Conservation (phyloP, 2,329 filamentous ascomycete species). For the Apiospora sp. region DNA sequence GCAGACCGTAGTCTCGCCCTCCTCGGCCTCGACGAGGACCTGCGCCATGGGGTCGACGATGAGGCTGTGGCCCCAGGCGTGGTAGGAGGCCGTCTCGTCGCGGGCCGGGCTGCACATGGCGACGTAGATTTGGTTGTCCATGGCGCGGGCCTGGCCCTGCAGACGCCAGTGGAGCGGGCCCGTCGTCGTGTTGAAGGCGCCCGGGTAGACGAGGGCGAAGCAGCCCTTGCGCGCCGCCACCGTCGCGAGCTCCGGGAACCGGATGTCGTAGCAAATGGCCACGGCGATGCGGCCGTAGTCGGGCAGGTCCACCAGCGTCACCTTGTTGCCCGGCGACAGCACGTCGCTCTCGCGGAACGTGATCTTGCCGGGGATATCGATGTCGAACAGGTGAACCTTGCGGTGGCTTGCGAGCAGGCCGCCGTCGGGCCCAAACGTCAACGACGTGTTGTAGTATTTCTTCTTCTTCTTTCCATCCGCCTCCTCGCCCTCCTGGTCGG, state of each 20-base stretch:
- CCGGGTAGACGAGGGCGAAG: slow-evolving; percentile 90
- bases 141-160: slow-evolving; percentile 80
- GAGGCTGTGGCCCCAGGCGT: slow-evolving; percentile 92
- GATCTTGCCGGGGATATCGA: slow-evolving; percentile 95
- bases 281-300: slow-evolving; percentile 88
- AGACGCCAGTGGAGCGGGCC: slow-evolving; percentile 92
- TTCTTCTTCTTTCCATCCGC: slow-evolving; percentile 44
- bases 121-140: slow-evolving; percentile 96
- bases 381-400: slow-evolving; percentile 97
- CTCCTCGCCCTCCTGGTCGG: neutral
- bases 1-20: slow-evolving; percentile 78
- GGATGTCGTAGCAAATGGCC: slow-evolving; percentile 97
- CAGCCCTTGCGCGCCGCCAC: slow-evolving; percentile 86
- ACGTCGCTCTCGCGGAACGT: slow-evolving; percentile 91
- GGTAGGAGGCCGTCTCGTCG: slow-evolving; percentile 78
- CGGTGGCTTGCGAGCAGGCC: slow-evolving; percentile 86
- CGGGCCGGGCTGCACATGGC: slow-evolving; percentile 91
- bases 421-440: slow-evolving; percentile 83
- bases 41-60: slow-evolving; percentile 87
- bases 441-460: slow-evolving; percentile 89
- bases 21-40: slow-evolving; percentile 80
- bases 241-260: slow-evolving; percentile 92
- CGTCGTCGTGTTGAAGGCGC: slow-evolving; percentile 96
- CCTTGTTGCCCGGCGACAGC: slow-evolving; percentile 81
- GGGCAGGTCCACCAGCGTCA: slow-evolving; percentile 86